A percentile compares a stretch with the other conserved stretches of the same genome.
Conservation (phyloP, 495 filamentous ascomycete species). For the Hypomontagnella monticulosa region DNA sequence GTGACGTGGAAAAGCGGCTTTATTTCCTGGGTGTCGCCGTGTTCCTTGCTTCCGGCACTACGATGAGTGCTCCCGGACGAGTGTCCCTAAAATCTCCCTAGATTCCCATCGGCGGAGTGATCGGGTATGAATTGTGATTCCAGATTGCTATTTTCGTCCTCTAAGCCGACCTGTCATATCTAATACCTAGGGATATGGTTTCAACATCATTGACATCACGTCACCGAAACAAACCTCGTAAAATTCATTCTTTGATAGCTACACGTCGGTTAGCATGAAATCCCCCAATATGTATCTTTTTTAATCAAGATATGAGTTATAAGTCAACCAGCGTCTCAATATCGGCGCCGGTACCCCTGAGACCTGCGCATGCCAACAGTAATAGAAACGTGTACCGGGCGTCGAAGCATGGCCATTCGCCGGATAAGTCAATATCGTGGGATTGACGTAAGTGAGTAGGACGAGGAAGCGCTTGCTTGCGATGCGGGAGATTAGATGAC, state of each 20-base stretch:
- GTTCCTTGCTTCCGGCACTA: constrained; percentile 6
- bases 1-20: constrained; percentile 32
- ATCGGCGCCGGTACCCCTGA: neutral
- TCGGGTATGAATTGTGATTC: constrained; percentile 23
- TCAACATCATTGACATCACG: constrained; percentile 22
- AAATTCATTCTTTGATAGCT: neutral
- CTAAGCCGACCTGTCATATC: constrained; percentile 30
- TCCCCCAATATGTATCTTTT: neutral
- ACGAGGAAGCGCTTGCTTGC: constrained; percentile 24
- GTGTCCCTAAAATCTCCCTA: neutral
- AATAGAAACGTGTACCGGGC: constrained; percentile 15
- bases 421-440: constrained; percentile 7
- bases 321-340: constrained; percentile 9
- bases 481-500: constrained; percentile 31
- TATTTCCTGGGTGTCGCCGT: neutral
- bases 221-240: constrained; percentile 19
- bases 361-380: neutral
- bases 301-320: neutral
- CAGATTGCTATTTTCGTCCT: constrained; percentile 26
- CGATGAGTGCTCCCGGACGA: neutral
- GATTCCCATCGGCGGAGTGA: neutral
- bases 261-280: constrained; percentile 2
- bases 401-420: constrained; percentile 21
- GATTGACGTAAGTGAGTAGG: constrained; percentile 33
- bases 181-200: neutral